Percentiles rank a stretch among this genome's conserved stretches.
Evolutionary conservation across 768 basidiomycete genomes (phyloP).

Genomic region (Tulasnella sp.): DNA sequence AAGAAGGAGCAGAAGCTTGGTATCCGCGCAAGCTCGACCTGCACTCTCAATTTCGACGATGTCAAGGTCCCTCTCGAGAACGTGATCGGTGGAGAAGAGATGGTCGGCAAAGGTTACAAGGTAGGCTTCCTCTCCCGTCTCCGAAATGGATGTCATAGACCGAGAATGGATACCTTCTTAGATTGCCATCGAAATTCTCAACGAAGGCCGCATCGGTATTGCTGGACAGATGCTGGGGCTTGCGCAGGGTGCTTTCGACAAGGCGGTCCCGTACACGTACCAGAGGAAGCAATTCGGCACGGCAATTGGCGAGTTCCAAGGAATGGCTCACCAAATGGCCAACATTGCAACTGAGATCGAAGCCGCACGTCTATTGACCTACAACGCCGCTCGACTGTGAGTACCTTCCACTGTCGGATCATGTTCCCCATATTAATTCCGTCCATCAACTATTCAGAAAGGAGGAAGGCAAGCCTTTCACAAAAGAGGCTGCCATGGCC

Average conservation of each 20-base stretch:
- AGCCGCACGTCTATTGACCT: slow-evolving; percentile 85
- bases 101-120: slow-evolving; percentile 86
- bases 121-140: slow-evolving; percentile 41
- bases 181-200: slow-evolving; percentile 87
- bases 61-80: slow-evolving; percentile 83
- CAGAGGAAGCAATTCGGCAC: slow-evolving; percentile 94
- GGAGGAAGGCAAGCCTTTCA: slow-evolving; percentile 84
- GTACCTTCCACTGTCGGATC: too few species aligned
- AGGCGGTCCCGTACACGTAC: slow-evolving; percentile 91
- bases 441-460: slow-evolving; percentile 48
- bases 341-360: slow-evolving; percentile 89
- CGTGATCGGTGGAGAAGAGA: slow-evolving; percentile 76
- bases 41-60: slow-evolving; percentile 84
- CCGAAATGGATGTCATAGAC: neutral
- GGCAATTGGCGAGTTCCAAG: slow-evolving; percentile 91
- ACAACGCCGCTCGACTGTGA: slow-evolving; percentile 45
- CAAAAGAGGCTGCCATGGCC: slow-evolving; percentile 97
- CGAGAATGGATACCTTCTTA: slow-evolving; percentile 39
- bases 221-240: slow-evolving; percentile 99
- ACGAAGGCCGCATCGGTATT: slow-evolving; percentile 85
- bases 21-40: slow-evolving; percentile 94
- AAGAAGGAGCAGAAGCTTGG: slow-evolving; percentile 47
- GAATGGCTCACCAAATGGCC: slow-evolving; percentile 94
- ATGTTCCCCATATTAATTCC: neutral
- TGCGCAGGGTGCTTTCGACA: slow-evolving; percentile 95